These are phyloP conservation scores for Talaromyces pinophilus DNA, from an alignment of 2,329 filamentous ascomycete genomes.

Conservation along the genomic window DNA sequence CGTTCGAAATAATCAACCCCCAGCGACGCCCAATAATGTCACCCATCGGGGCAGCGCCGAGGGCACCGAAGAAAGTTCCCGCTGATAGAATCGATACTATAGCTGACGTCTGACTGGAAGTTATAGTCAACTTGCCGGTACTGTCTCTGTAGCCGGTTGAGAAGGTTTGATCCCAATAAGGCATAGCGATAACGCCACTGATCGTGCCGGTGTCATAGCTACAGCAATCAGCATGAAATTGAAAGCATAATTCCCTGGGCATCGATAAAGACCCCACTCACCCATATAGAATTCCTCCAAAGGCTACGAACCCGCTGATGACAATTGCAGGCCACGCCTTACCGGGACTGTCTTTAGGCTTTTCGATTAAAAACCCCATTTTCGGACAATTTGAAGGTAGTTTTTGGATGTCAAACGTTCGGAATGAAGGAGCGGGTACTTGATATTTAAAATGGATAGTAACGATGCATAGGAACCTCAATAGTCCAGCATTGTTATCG, in stretches of 20 bases:
- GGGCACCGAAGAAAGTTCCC: slow-evolving; percentile 73
- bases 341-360: slow-evolving; percentile 13
- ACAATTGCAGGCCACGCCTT: slow-evolving; percentile 17
- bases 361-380: slow-evolving; percentile 13
- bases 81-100: slow-evolving; percentile 84
- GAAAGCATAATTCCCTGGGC: not conserved
- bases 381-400: not conserved
- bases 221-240: not conserved
- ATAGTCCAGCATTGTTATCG: not conserved
- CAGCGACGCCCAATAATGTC: slow-evolving; percentile 70
- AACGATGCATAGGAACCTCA: not conserved
- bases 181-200: slow-evolving; percentile 20
- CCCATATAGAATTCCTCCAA: slow-evolving; percentile 19
- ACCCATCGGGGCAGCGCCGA: slow-evolving; percentile 68
- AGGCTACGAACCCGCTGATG: slow-evolving; percentile 14
- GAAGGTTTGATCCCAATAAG: slow-evolving; percentile 9
- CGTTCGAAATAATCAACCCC: slow-evolving; percentile 66
- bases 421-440: not conserved
- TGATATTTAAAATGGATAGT: not conserved
- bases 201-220: slow-evolving; percentile 22
- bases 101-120: slow-evolving; percentile 66
- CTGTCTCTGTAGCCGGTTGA: slow-evolving; percentile 21
- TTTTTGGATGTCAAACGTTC: not conserved
- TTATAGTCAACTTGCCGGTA: slow-evolving; percentile 42
- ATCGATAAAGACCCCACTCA: not conserved